Evolutionary conservation across 768 basidiomycete species (phyloP).

Genomic region (Amanita jacksonii): DNA sequence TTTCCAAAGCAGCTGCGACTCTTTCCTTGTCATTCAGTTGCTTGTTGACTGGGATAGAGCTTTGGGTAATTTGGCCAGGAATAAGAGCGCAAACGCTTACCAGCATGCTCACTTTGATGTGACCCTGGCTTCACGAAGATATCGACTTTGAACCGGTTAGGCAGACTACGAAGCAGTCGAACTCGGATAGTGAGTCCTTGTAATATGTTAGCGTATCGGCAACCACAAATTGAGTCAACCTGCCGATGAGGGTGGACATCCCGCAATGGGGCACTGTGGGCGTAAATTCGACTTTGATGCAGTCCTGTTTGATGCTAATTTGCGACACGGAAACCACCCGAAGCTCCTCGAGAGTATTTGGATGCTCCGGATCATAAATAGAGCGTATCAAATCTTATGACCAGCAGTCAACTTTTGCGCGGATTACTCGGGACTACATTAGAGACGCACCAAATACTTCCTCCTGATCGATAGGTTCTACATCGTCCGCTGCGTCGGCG

Average conservation of each 20-base stretch:
- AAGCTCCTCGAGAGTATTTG: slow-evolving; percentile 87
- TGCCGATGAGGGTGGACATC: slow-evolving; percentile 94
- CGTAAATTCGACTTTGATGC: slow-evolving; percentile 84
- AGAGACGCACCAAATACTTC: slow-evolving; percentile 75
- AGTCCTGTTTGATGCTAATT: slow-evolving; percentile 49
- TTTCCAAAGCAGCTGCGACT: slow-evolving; percentile 94
- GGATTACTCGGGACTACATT: neutral
- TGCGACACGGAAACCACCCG: slow-evolving; percentile 91
- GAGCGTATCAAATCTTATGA: slow-evolving; percentile 76
- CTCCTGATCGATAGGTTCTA: slow-evolving; percentile 77
- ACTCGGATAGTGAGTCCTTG: slow-evolving; percentile 94
- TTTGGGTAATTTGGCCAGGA: neutral
- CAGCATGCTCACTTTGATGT: slow-evolving; percentile 88
- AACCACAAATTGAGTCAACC: slow-evolving; percentile 16
- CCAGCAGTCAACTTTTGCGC: neutral
- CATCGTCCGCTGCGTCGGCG: slow-evolving; percentile 43
- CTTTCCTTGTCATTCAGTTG: slow-evolving; percentile 99
- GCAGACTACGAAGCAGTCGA: slow-evolving; percentile 79
- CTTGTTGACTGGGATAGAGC: slow-evolving; percentile 68
- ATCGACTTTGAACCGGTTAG: slow-evolving; percentile 90
- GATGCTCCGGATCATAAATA: slow-evolving; percentile 94
- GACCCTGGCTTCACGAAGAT: slow-evolving; percentile 89
- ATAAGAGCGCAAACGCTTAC: slow-evolving; percentile 36
- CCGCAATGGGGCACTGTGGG: slow-evolving; percentile 97
- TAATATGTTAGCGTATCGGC: slow-evolving; percentile 5